A percentile compares a stretch with the other conserved stretches of the same genome.
phyloP scores from a whole-genome alignment of 2,329 filamentous ascomycete species.

The Rhynchosporium agropyri region DNA sequence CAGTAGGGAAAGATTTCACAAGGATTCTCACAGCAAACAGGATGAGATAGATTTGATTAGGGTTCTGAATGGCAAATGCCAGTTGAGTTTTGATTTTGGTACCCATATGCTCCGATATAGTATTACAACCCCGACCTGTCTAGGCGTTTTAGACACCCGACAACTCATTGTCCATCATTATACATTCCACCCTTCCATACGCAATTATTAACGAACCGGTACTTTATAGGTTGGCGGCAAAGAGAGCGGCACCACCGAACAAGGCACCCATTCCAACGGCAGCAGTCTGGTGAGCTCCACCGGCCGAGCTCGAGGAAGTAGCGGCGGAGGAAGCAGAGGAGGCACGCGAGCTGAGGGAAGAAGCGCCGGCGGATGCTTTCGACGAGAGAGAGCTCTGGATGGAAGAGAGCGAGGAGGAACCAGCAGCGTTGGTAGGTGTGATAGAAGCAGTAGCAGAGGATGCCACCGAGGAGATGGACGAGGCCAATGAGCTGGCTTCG shows the following conservation, averaged over 20 bases:
- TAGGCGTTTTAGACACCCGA: background rate
- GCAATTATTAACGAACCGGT: background rate
- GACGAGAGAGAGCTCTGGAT: slow-evolving; percentile 15
- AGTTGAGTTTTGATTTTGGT: too few relatives aligned
- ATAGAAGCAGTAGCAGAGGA: slow-evolving; percentile 16
- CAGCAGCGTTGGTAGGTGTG: slow-evolving; percentile 17
- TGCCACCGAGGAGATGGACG: slow-evolving; percentile 17
- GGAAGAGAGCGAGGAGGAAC: slow-evolving; percentile 13
- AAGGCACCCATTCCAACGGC: slow-evolving; percentile 38
- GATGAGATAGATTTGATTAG: too few relatives aligned
- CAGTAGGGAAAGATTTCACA: too few relatives aligned
- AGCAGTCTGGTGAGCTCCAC: slow-evolving; percentile 35
- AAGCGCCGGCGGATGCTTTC: background rate
- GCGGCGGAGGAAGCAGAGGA: slow-evolving; percentile 16
- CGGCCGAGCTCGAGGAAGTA: slow-evolving; percentile 23
- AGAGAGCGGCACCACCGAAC: slow-evolving; percentile 38
- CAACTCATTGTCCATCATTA: slow-evolving; percentile 1
- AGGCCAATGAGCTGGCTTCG: slow-evolving; percentile 19
- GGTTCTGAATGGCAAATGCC: too few relatives aligned
- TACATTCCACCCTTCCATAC: background rate
- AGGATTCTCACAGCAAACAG: too few relatives aligned
- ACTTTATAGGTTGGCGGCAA: slow-evolving; percentile 36
- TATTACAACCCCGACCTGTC: slow-evolving; percentile 1
- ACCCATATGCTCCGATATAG: background rate
- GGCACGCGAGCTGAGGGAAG: slow-evolving; percentile 8